phyloP scores from a whole-genome alignment of 1,139 yeast genomes.

The Barnettozyma hawaiiensis region DNA sequence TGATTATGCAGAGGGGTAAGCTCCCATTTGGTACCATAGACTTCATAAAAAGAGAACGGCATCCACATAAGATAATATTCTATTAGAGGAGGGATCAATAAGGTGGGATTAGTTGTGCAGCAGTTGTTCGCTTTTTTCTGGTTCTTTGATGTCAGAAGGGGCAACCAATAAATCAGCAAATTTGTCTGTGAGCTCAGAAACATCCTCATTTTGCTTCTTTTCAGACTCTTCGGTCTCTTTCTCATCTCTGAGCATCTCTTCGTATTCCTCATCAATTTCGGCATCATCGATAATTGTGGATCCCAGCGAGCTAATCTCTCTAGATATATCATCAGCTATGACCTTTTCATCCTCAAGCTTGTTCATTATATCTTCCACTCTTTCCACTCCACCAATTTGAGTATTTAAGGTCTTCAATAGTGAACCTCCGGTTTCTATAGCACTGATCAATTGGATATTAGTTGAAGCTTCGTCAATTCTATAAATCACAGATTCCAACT shows the following conservation, averaged over 20 bases:
- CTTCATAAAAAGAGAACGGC: slow-evolving; percentile 33
- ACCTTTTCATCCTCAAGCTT: slow-evolving; percentile 39
- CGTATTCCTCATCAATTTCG: slow-evolving; percentile 36
- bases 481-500: slow-evolving; percentile 35
- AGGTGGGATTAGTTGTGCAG: slow-evolving; percentile 3
- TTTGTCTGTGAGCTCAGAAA: slow-evolving; percentile 10
- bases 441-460: slow-evolving; percentile 36
- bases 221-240: slow-evolving; percentile 8
- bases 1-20: too few species aligned
- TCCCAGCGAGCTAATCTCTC: slow-evolving; percentile 28
- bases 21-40: slow-evolving; percentile 23
- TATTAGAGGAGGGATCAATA: too few species aligned
- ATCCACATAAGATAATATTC: too few species aligned
- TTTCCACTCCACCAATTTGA: slow-evolving; percentile 32
- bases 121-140: not conserved
- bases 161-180: slow-evolving; percentile 9
- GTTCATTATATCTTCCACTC: slow-evolving; percentile 36
- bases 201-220: slow-evolving; percentile 1
- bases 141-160: slow-evolving; percentile 8
- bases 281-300: slow-evolving; percentile 25
- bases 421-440: slow-evolving; percentile 34
- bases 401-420: slow-evolving; percentile 28
- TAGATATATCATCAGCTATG: slow-evolving; percentile 33
- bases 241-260: slow-evolving; percentile 21
- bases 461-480: slow-evolving; percentile 46